Percentiles rank a stretch among this genome's conserved stretches.
These are phyloP conservation scores for Lachnellula cervina DNA, from an alignment of 2,329 filamentous ascomycete species.

Conservation along the genomic window DNA sequence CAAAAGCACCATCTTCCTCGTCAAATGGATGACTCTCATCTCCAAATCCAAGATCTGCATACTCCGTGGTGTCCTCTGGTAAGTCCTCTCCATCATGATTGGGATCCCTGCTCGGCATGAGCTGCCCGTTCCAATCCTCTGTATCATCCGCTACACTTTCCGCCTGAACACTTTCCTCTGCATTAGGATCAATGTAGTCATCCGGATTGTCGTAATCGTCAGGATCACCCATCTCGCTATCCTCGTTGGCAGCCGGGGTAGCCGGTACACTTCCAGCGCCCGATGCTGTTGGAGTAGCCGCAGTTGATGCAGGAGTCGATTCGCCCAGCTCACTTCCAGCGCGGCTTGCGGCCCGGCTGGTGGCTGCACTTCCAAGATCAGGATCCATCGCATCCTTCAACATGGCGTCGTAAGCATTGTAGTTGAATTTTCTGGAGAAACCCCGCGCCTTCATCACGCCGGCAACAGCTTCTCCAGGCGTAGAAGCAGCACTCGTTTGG, in stretches of 20 bases:
- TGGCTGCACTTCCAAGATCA: slow-evolving; percentile 45
- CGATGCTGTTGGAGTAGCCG: too few species aligned
- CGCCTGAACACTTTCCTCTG: not conserved
- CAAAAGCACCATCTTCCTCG: slow-evolving; percentile 1
- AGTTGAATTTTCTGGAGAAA: slow-evolving; percentile 73
- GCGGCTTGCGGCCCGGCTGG: slow-evolving; percentile 37
- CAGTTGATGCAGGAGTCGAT: not conserved
- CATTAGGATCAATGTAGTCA: not conserved
- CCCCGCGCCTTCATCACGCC: slow-evolving; percentile 63
- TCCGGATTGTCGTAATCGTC: not conserved
- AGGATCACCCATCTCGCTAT: not conserved
- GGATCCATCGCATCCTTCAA: slow-evolving; percentile 38
- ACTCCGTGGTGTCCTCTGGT: not conserved
- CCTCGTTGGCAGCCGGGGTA: not conserved
- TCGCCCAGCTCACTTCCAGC: slow-evolving; percentile 8
- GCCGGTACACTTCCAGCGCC: not conserved
- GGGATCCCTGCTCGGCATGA: not conserved
- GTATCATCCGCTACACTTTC: not conserved
- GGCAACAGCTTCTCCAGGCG: slow-evolving; percentile 64
- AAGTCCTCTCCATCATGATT: not conserved
- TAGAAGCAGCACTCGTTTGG: slow-evolving; percentile 60
- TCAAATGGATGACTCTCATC: not conserved
- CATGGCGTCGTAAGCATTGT: slow-evolving; percentile 55
- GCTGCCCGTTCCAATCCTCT: not conserved
- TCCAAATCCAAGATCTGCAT: not conserved